Base-by-base conservation (phyloP, 2,329 filamentous ascomycete species). In the Penicillium sp. region DNA sequence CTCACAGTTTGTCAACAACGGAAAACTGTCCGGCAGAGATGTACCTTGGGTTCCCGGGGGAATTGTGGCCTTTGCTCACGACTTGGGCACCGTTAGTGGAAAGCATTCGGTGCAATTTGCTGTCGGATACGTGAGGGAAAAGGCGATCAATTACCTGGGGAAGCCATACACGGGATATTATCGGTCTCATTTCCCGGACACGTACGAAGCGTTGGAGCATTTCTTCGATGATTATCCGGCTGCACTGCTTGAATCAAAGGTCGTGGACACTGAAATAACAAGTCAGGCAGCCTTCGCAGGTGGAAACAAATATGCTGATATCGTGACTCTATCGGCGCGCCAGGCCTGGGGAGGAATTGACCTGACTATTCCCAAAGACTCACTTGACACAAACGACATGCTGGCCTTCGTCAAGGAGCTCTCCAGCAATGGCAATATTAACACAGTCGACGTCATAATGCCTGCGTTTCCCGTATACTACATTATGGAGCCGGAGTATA, bases 381-480 rank as follows among this genome's bases (percentile, higher is more conserved):
- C 76, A 5, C 67, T 74, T 5, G 67, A 76, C 59, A 74, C 72
- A 1, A 66, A 63, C 19, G 66, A 74, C 38, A 68, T 74, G 2
- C 63, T 77, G 31, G 76, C 73, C 6, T 81, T 80, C 45, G 73
- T 81, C 63, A 81, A 81, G 54, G 78, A 81, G 63, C 73, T 81
- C 46, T 79, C 76, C 5, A 80, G 78, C 48, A 73, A 81, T 58
- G 79, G 78, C 3, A 80, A 81, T 58, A 60, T 78, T 45, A 79
- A 81, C 58, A 81, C 79, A 0, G 71, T 81, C 17, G 79, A 81
- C 62, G 72, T 81, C 41, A 79, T 81, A 44, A 79, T 76, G 70
- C 77, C 78, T 1, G 71, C 75, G 6, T 79, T 80, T 57, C 79
- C 79, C 0, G 73, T 82, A 13, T 80, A 79, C 58, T 79, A 78